Percentiles rank a stretch among this genome's conserved stretches.
Conservation (phyloP, 2,329 filamentous ascomycete species). For the Sporothrix dimorphospora region DNA sequence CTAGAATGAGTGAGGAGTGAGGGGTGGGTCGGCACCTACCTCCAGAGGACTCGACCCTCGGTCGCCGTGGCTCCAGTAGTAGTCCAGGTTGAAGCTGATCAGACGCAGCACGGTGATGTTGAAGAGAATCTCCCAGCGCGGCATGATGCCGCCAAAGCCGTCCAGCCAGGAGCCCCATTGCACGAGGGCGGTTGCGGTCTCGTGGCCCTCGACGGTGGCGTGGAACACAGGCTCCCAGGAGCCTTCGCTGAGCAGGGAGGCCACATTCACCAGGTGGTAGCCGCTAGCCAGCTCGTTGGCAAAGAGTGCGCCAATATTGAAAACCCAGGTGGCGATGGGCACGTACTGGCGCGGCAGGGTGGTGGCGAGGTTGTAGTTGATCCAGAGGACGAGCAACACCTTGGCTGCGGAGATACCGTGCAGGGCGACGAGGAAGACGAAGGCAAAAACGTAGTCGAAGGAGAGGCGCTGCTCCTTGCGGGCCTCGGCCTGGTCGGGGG, state of each 20-base stretch:
- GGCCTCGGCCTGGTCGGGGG: conserved; percentile 53
- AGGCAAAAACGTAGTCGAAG: conserved; percentile 82
- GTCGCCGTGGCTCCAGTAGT: conserved; percentile 84
- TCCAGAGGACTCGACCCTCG: conserved; percentile 68
- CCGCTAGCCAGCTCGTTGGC: conserved; percentile 84
- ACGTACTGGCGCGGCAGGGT: conserved; percentile 70
- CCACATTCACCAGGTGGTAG: conserved; percentile 71
- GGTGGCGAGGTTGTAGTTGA: conserved; percentile 82
- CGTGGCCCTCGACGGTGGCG: conserved; percentile 34
- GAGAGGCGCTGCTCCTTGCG: conserved; percentile 70
- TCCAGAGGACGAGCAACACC: conserved; percentile 74
- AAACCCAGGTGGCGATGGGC: conserved; percentile 80
- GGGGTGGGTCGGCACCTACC: conserved; percentile 59
- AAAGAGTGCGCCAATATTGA: conserved; percentile 85
- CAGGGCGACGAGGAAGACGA: conserved; percentile 75
- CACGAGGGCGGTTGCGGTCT: conserved; percentile 47
- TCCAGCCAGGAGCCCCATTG: conserved; percentile 75
- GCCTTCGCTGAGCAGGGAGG: conserved; percentile 48
- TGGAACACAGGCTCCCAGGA: conserved; percentile 25
- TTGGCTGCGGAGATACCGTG: conserved; percentile 88
- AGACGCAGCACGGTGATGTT: conserved; percentile 91
- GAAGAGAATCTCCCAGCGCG: conserved; percentile 95
- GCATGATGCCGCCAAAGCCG: conserved; percentile 77
- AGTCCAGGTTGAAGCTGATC: conserved; percentile 96
- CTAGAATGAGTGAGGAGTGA: not conserved